Base-by-base conservation (phyloP, 306 rosid genomes). In the Pterocarpus macrocarpus region DNA sequence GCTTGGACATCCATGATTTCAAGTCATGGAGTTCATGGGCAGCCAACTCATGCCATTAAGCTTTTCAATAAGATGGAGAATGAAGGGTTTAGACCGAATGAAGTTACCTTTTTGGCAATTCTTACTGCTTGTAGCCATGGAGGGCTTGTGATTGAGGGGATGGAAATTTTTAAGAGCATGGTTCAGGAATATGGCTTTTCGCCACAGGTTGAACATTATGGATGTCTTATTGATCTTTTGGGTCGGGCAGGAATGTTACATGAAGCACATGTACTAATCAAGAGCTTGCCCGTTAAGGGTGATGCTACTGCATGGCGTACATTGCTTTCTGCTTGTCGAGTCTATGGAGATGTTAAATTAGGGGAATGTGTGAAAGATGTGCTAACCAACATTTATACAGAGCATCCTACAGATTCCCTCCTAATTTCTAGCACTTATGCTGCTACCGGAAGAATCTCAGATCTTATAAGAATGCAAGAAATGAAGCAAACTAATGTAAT, bases 1-100 rank as follows among this genome's bases (percentile, higher is more conserved):
- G 76, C 90, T 69, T 90, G 95, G 95, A 90, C 94, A 41, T 86
- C 94, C 52, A 88, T 91, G 95, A 92, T 92, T 68, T 88, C 89
- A 5, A 88, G 91, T 58, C 87, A 68, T 32, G 93, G 97, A 17
- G 82, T 73, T 84, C 94, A 90, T 81, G 95, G 97, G 66, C 85
- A 81, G 80, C 80, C 94, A 32, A 55, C 64, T 53, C 73, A 85
- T 77, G 97, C 92, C 53, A 73, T 85, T 33, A 69, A 22, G 75
- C 80, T 84, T 53, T 90, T 88, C 64, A 45, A 76, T 61, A 85
- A 82, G 79, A 91, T 92, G 97, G 85, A 78, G 63, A 83, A 73
- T 9, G 90, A 86, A 41, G 92, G 97, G 35, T 85, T 59, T 85
- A 79, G 9, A 69, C 94, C 97, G 8, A 90, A 92, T 75, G 87